phyloP scores from a whole-genome alignment of 1,284 basidiomycete species.

The Papiliotrema fonsecae region DNA sequence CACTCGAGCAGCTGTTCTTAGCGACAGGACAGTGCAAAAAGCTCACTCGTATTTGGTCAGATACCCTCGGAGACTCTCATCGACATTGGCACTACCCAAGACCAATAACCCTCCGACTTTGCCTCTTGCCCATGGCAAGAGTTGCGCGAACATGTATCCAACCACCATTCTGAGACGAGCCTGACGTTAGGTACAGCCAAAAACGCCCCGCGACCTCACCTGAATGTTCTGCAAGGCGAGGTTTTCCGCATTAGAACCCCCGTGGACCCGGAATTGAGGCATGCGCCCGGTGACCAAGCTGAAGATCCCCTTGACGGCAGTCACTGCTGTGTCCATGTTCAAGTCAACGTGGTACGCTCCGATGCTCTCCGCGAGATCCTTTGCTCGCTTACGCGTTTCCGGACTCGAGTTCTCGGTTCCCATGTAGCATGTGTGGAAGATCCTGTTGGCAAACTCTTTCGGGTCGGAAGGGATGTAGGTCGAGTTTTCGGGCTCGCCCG shows the following conservation, averaged over 20 bases:
- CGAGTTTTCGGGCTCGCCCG: slow-evolving; percentile 73
- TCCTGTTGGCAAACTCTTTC: slow-evolving; percentile 73
- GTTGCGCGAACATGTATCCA: slow-evolving; percentile 95
- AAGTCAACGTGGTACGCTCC: slow-evolving; percentile 94
- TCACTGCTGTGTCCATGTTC: slow-evolving; percentile 92
- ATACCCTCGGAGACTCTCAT: slow-evolving; percentile 95
- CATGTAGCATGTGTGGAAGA: slow-evolving; percentile 99
- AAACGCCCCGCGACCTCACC: slow-evolving; percentile 46
- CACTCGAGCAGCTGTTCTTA: slow-evolving; percentile 55
- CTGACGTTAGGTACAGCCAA: slow-evolving; percentile 42
- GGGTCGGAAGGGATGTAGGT: slow-evolving; percentile 78
- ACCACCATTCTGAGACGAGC: slow-evolving; percentile 92
- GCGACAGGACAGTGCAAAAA: neutral
- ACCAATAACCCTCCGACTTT: slow-evolving; percentile 82
- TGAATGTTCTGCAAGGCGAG: slow-evolving; percentile 97
- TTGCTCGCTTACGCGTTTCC: slow-evolving; percentile 83
- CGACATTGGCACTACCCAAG: slow-evolving; percentile 94
- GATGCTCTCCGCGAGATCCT: slow-evolving; percentile 77
- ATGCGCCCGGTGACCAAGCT: slow-evolving; percentile 71
- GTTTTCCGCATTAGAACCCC: slow-evolving; percentile 83
- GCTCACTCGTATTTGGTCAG: slow-evolving; percentile 92
- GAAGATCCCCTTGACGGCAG: slow-evolving; percentile 78
- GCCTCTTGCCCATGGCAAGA: slow-evolving; percentile 88
- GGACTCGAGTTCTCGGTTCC: slow-evolving; percentile 90
- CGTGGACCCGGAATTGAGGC: slow-evolving; percentile 83